Base-by-base conservation (phyloP, 768 basidiomycete genomes). In the Kwoniella mangroviensis region DNA sequence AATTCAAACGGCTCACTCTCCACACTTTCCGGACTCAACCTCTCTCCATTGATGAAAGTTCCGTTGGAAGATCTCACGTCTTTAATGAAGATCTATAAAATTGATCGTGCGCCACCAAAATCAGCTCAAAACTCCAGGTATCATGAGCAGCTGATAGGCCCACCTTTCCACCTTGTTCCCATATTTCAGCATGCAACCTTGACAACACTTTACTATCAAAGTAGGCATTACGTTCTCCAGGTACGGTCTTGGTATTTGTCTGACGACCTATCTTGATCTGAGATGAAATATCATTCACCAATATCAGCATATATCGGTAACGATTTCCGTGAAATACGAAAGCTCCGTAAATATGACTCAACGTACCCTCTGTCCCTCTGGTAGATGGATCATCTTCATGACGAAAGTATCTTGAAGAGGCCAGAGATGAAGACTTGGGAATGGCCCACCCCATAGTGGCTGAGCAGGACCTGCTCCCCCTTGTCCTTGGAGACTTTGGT, bases 31-130 rank as follows among this genome's bases (percentile, higher is more conserved):
- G 87, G 87, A 72, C 91, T 93, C 58, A 98, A 89, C 51, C 97
- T 88, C 74, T 98, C 94, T 67, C 93, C 90, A 76, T 99, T 98
- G 82, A 99, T 94, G 82, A 98, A 99, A 6, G 97, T 99, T 1
- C 97, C 97, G 73, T 99, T 99, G 0, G 93, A 94, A 73, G 92
- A 93, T 86, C 96, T 96, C 81, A 98, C 94, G 83, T 98, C 97
- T 84, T 94, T 96, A 86, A 99, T 98, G 86, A 85, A 96, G 84
- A 98, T 94, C 94, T 98, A 41, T n/a, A 3, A 4, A 42, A 45
- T 41, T 43, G 56, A 17, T 22, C 34, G 34, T 7, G 34, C 34
- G 34, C 34, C 6, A 34, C 34, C 34, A 34, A 34, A 7, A 34
- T 34, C 34, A 34, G 34, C 34, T 34, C 34, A 34, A 34, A 34